These are phyloP conservation scores for Barnettozyma vustinii DNA, from an alignment of 805 yeast species.

Conservation along the genomic window DNA sequence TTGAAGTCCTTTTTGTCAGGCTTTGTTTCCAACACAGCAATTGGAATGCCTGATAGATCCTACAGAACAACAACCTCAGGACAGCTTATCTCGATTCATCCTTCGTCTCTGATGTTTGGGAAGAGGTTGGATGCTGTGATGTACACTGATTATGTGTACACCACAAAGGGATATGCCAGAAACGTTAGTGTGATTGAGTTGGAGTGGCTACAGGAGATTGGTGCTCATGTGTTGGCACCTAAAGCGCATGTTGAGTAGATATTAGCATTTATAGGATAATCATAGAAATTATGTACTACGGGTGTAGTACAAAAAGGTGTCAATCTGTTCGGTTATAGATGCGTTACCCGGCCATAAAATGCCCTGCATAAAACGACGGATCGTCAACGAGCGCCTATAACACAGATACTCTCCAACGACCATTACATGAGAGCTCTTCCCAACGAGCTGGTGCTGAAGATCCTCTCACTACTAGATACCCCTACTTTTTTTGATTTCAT, in stretches of 20 bases:
- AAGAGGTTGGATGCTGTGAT: conserved; percentile 76
- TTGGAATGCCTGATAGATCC: conserved; percentile 92
- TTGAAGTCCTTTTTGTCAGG: conserved; percentile 81
- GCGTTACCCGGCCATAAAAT: too few relatives aligned
- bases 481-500: background rate
- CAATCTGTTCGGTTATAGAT: too few relatives aligned
- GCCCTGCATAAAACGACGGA: too few relatives aligned
- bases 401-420: too few relatives aligned
- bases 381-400: too few relatives aligned
- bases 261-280: background rate
- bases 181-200: conserved; percentile 77
- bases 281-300: background rate
- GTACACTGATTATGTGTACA: conserved; percentile 92
- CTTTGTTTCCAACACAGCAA: conserved; percentile 81
- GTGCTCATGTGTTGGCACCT: conserved; percentile 18
- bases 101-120: conserved; percentile 85
- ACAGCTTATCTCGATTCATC: conserved; percentile 83
- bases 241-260: conserved; percentile 1
- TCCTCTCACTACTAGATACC: background rate
- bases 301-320: too few relatives aligned
- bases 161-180: conserved; percentile 90
- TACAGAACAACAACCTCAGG: conserved; percentile 82
- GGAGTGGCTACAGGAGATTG: conserved; percentile 77
- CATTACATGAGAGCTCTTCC: background rate
- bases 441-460: background rate